Base-by-base conservation (phyloP, 805 yeast genomes). In the Dipodascopsis uninucleata region DNA sequence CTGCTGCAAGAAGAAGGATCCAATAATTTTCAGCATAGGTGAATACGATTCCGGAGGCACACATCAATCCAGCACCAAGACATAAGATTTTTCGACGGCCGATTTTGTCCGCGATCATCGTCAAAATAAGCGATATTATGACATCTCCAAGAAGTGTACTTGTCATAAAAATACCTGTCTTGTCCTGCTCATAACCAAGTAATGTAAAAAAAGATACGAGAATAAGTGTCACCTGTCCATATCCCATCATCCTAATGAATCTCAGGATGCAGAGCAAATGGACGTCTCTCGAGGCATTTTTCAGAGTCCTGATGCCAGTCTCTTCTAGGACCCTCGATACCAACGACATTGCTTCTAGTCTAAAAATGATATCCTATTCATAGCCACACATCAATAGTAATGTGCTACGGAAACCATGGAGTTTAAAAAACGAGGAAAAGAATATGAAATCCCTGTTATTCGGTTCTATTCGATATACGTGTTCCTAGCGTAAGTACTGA, bases 71-170 rank as follows among this genome's bases (percentile, higher is more conserved):
- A 4, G 75, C 66, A 31, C 78, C 71, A 7, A 64, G 49, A 5
- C 66, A 49, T 59, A 76, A 57, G 3, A 71, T 58, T 36, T 58
- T 61, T 26, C 70, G 61, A 25, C 80, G 64, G 2, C 82, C 82
- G 6, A 72, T 48, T 18, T 56, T 50, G 55, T 77, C 81, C 0
- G 78, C 74, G 1, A 67, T 59, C 28, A 74, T 34, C 1, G 79
- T 70, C 32, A 77, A 55, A 12, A 69, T 39, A 40, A 74, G 74
- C 4, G 78, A 71, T n/a, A 71, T 59, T 8, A 73, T 53, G 36
- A 77, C 65, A 58, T 77, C 82, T 2, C 82, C 82, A 9, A 71
- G 50, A 45, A 73, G 64, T 1, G 77, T 73, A 8, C 69, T 40
- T 0, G 80, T 68, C 69, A 77, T 68, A 47, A 76, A 71, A 12